Evolutionary conservation across 2,329 filamentous ascomycete species (phyloP).

Genomic region (Colletotrichum musicola): DNA sequence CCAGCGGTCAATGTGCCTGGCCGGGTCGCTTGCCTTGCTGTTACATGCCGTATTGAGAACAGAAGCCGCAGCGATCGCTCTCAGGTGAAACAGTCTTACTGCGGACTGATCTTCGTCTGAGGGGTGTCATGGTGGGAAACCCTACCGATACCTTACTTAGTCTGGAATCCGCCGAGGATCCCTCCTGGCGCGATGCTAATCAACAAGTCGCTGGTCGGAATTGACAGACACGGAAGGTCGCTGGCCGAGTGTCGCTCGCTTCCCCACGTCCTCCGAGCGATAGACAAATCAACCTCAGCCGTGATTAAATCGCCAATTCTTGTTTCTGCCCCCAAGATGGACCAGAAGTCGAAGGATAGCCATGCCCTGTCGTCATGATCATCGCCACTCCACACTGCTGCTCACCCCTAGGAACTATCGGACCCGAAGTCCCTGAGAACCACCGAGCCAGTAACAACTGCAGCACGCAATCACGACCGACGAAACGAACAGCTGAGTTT

Average conservation of each 20-base stretch:
- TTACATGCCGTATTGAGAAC: constrained; percentile 36
- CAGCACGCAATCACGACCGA: constrained; percentile 2
- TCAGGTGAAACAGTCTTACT: constrained; percentile 39
- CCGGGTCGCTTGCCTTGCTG: constrained; percentile 22
- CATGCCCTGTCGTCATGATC: constrained; percentile 19
- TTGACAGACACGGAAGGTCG: constrained; percentile 34
- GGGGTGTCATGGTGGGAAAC: constrained; percentile 26
- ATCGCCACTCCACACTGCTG: constrained; percentile 11
- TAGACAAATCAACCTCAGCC: not conserved
- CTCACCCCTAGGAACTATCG: constrained; percentile 8
- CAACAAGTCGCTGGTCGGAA: constrained; percentile 16
- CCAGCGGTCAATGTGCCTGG: constrained; percentile 18
- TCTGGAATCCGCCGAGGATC: constrained; percentile 25
- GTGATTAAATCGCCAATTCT: constrained; percentile 10
- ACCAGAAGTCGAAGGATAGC: not conserved
- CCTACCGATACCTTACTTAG: constrained; percentile 8
- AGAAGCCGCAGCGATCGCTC: constrained; percentile 37
- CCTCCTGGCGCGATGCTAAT: constrained; percentile 8
- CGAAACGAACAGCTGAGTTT: constrained; percentile 3
- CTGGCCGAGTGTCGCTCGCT: constrained; percentile 16
- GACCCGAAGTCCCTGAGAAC: constrained; percentile 13
- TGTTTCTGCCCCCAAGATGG: constrained; percentile 9
- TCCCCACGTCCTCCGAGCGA: not conserved
- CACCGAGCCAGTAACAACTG: not conserved
- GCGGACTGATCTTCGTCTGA: constrained; percentile 36